These are phyloP conservation scores for Alternaria tenuissima DNA, from an alignment of 2,329 filamentous ascomycete species.

Conservation along the genomic window DNA sequence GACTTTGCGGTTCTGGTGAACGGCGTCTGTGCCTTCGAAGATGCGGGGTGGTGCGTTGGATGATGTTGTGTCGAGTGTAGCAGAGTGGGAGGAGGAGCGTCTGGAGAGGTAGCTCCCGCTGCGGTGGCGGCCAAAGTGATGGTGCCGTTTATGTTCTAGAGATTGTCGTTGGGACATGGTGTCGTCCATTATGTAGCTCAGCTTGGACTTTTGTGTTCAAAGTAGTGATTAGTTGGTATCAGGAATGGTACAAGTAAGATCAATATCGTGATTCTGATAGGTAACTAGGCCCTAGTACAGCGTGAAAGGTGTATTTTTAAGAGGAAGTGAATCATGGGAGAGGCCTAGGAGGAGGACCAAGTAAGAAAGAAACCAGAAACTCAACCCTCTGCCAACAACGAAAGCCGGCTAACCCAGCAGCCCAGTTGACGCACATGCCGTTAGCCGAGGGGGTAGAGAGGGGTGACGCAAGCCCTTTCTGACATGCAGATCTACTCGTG, in stretches of 20 bases:
- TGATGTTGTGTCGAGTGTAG: not conserved
- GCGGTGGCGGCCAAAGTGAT: constrained; percentile 17
- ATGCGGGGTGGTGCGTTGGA: not conserved
- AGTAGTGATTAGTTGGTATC: not conserved
- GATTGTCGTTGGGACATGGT: constrained; percentile 14
- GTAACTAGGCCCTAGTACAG: not conserved
- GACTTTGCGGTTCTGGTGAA: constrained; percentile 24
- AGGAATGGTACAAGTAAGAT: not conserved
- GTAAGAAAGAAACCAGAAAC: constrained; percentile 1
- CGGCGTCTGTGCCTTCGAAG: constrained; percentile 29
- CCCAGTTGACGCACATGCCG: constrained; percentile 15
- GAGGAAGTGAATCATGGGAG: not conserved
- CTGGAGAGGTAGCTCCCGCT: constrained; percentile 14
- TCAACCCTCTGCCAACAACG: constrained; percentile 6
- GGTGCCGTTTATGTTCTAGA: constrained; percentile 14
- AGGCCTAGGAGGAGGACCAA: not conserved
- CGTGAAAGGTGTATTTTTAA: not conserved
- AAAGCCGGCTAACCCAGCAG: constrained; percentile 10
- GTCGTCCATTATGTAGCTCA: not conserved
- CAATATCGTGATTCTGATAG: not conserved
- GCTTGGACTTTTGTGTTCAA: not conserved
- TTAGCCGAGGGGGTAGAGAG: constrained; percentile 5
- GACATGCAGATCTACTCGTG: constrained; percentile 12
- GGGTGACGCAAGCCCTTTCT: constrained; percentile 20
- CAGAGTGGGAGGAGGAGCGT: not conserved